A percentile compares a stretch with the other conserved stretches of the same genome.
phyloP scores from a whole-genome alignment of 805 yeast species.

The Millerozyma miso region DNA sequence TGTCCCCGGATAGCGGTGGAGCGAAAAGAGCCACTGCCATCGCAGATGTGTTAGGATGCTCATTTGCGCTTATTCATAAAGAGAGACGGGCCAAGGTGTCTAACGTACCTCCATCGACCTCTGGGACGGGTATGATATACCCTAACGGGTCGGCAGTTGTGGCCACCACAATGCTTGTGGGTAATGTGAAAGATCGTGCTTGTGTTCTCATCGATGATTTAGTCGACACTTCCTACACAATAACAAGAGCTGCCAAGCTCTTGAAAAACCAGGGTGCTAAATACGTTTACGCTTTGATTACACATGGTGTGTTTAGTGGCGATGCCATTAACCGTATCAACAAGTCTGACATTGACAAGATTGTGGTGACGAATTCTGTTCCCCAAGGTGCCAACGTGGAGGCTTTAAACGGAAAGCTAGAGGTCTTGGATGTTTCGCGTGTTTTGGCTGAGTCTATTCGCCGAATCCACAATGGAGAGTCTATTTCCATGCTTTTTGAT shows the following conservation, averaged over 20 bases:
- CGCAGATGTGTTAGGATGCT: slow-evolving; percentile 84
- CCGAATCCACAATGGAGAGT: slow-evolving; percentile 95
- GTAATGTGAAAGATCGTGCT: slow-evolving; percentile 81
- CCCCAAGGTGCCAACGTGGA: slow-evolving; percentile 66
- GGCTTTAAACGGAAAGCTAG: slow-evolving; percentile 50
- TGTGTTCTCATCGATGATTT: slow-evolving; percentile 93
- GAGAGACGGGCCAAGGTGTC: slow-evolving; percentile 63
- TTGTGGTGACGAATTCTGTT: slow-evolving; percentile 86
- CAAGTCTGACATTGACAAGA: slow-evolving; percentile 69
- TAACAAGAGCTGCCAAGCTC: slow-evolving; percentile 86
- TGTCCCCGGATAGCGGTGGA: slow-evolving; percentile 99
- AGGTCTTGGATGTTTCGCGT: slow-evolving; percentile 81
- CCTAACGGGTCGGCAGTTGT: slow-evolving; percentile 25
- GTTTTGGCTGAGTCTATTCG: slow-evolving; percentile 93
- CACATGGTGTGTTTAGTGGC: slow-evolving; percentile 92
- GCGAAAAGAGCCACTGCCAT: slow-evolving; percentile 94
- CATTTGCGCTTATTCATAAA: slow-evolving; percentile 93
- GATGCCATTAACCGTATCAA: slow-evolving; percentile 76
- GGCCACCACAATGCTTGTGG: slow-evolving; percentile 93
- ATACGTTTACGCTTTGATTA: slow-evolving; percentile 78
- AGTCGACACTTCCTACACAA: slow-evolving; percentile 89
- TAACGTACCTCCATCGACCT: slow-evolving; percentile 25
- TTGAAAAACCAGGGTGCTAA: slow-evolving; percentile 91
- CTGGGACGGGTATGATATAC: slow-evolving; percentile 14
- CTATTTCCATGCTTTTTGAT: slow-evolving; percentile 89